Conservation (phyloP, 176 grass and related monocot species). For the Saccharum officinarum region DNA sequence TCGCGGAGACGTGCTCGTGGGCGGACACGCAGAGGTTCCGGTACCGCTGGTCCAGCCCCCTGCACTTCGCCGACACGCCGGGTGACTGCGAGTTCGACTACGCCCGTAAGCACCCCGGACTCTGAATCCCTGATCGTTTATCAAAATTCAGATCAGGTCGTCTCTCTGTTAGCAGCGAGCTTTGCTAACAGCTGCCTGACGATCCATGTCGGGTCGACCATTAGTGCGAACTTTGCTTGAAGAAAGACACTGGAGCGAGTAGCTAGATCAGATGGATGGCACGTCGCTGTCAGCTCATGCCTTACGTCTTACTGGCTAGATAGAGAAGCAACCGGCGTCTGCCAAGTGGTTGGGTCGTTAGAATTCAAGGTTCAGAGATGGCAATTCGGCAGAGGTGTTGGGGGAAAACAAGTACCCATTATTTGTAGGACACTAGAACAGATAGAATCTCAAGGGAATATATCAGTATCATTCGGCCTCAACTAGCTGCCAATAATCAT, state of each 20-base stretch:
- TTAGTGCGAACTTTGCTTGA: neutral
- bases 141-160: neutral
- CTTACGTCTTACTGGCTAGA: neutral
- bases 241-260: neutral
- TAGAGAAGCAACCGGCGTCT: slow-evolving; percentile 21
- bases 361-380: neutral
- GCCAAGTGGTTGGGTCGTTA: slow-evolving; percentile 2
- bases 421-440: too few species aligned
- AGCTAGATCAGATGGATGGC: neutral
- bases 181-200: neutral
- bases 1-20: slow-evolving; percentile 66
- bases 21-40: slow-evolving; percentile 52
- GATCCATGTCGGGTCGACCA: neutral
- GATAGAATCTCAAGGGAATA: too few species aligned
- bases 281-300: neutral
- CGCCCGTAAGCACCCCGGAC: slow-evolving; percentile 34
- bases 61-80: slow-evolving; percentile 61
- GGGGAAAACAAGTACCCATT: too few species aligned
- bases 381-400: neutral
- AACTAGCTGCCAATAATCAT: too few species aligned
- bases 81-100: slow-evolving; percentile 64
- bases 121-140: neutral
- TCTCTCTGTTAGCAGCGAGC: neutral
- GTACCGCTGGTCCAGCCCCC: slow-evolving; percentile 62
- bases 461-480: too few species aligned